Percentiles rank a stretch among this genome's conserved stretches.
phyloP scores from a whole-genome alignment of 2,329 filamentous ascomycete species.

The Westerdykella ornata region DNA sequence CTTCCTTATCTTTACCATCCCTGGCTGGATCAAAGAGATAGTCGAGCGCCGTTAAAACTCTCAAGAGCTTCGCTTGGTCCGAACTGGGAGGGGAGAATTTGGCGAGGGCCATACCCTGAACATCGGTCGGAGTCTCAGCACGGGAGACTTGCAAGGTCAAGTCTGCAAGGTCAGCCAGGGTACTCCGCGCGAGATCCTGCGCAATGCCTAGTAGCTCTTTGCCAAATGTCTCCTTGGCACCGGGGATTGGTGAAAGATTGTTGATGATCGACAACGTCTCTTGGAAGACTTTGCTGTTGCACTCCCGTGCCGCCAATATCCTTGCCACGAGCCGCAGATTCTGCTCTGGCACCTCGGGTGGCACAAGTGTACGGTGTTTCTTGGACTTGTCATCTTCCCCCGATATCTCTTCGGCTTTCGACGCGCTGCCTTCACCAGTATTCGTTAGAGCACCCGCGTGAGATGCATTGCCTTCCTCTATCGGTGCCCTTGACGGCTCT shows the following conservation, averaged over 20 bases:
- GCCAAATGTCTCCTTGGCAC: constrained; percentile 85
- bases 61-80: constrained; percentile 90
- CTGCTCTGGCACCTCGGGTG: constrained; percentile 78
- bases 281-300: constrained; percentile 94
- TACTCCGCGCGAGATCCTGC: constrained; percentile 73
- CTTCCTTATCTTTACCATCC: constrained; percentile 46
- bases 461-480: neutral
- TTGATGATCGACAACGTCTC: constrained; percentile 98
- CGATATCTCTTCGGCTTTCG: constrained; percentile 32
- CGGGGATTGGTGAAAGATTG: constrained; percentile 88
- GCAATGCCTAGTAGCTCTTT: constrained; percentile 85
- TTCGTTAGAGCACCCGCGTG: neutral
- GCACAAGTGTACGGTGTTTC: constrained; percentile 61
- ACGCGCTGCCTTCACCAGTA: constrained; percentile 15
- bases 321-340: constrained; percentile 93
- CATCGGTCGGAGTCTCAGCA: constrained; percentile 83
- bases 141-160: constrained; percentile 79
- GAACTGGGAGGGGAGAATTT: constrained; percentile 96
- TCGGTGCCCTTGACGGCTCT: constrained; percentile 18
- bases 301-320: constrained; percentile 92
- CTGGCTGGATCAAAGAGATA: constrained; percentile 85
- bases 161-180: constrained; percentile 76
- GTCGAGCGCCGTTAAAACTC: constrained; percentile 87
- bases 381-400: constrained; percentile 48
- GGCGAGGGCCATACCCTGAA: constrained; percentile 85